Evolutionary conservation across 768 basidiomycete genomes (phyloP).

Genomic region (Termitomyces bulborhizus): DNA sequence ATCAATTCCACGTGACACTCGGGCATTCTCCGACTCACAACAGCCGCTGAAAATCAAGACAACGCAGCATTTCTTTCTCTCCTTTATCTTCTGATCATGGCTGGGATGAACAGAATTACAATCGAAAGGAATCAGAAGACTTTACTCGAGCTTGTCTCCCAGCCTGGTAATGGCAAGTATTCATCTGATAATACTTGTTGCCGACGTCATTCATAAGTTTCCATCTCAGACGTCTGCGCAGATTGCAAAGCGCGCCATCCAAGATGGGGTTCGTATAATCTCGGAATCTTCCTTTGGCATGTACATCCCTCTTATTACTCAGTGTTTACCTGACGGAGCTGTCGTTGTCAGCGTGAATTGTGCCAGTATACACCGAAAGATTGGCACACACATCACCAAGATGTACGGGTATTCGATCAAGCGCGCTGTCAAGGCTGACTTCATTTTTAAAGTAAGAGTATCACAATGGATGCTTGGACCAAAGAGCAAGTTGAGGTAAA

Average conservation of each 20-base stretch:
- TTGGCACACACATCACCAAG: slow-evolving; percentile 91
- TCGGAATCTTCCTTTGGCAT: slow-evolving; percentile 88
- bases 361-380: slow-evolving; percentile 89
- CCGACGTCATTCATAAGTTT: slow-evolving; percentile 12
- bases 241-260: slow-evolving; percentile 88
- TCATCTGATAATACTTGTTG: not conserved
- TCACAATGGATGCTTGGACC: slow-evolving; percentile 83
- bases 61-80: not conserved
- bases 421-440: not conserved
- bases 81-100: slow-evolving; percentile 19
- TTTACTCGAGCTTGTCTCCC: slow-evolving; percentile 60
- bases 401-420: slow-evolving; percentile 49
- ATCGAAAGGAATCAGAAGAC: slow-evolving; percentile 59
- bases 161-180: slow-evolving; percentile 76
- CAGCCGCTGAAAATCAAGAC: not conserved
- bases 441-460: slow-evolving; percentile 63
- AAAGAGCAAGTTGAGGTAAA: slow-evolving; percentile 85
- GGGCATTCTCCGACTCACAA: not conserved
- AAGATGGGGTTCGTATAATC: slow-evolving; percentile 84
- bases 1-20: not conserved
- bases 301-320: not conserved
- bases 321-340: not conserved
- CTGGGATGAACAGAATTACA: slow-evolving; percentile 47
- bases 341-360: slow-evolving; percentile 59
- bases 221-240: slow-evolving; percentile 69